Evolutionary conservation across 2,329 filamentous ascomycete genomes (phyloP).

Genomic region (Venturia effusa): DNA sequence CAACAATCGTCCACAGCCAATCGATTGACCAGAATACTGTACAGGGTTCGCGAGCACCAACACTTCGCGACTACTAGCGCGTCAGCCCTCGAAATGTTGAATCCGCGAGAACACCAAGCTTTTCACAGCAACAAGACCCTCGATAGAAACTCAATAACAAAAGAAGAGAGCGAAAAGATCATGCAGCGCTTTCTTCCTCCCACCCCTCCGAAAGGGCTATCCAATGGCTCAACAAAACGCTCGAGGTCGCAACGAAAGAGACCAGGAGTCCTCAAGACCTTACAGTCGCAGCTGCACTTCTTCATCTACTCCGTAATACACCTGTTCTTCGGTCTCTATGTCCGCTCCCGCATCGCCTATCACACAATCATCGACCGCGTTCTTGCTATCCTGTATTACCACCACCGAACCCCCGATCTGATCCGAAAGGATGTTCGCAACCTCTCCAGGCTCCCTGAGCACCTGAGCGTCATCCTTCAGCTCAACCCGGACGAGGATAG

Average conservation of each 20-base stretch:
- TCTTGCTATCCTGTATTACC: constrained; percentile 78
- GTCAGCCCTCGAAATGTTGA: neutral
- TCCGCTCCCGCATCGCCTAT: constrained; percentile 70
- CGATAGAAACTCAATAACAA: constrained; percentile 2
- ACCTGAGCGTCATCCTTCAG: constrained; percentile 77
- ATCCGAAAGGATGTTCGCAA: constrained; percentile 77
- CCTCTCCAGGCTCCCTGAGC: constrained; percentile 64
- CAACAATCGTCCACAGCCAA: neutral
- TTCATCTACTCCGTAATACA: constrained; percentile 62
- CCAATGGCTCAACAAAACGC: neutral
- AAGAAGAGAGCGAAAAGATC: constrained; percentile 12
- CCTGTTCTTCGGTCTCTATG: constrained; percentile 76
- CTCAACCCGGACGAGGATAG: constrained; percentile 53
- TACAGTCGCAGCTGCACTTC: constrained; percentile 52
- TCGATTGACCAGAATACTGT: neutral
- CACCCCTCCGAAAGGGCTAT: neutral
- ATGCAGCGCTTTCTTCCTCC: constrained; percentile 7
- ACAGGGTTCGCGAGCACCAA: too few species aligned
- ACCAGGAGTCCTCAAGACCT: constrained; percentile 43
- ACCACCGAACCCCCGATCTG: constrained; percentile 88
- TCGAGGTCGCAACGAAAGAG: constrained; percentile 13
- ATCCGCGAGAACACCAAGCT: constrained; percentile 15
- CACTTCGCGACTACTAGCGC: neutral
- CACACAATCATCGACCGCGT: constrained; percentile 68
- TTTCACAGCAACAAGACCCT: constrained; percentile 19